Percentiles rank a stretch among this genome's conserved stretches.
These are phyloP conservation scores for Ophiostoma himal-ulmi DNA, from an alignment of 2,329 filamentous ascomycete genomes.

Conservation along the genomic window DNA sequence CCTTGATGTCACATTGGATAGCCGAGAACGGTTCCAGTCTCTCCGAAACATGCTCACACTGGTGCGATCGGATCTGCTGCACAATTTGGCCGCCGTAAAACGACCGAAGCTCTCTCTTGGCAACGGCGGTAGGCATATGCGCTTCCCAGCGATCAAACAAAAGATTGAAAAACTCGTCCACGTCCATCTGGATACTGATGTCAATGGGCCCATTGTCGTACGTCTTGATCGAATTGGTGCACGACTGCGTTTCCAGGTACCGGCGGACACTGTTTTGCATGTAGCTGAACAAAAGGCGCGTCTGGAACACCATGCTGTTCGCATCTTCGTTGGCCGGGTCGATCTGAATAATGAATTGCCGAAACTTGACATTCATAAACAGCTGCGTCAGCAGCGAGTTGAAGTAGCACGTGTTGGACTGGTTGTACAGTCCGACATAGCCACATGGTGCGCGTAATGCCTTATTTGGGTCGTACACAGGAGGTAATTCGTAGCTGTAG, in stretches of 20 bases:
- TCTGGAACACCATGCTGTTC: constrained; percentile 67
- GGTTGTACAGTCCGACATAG: constrained; percentile 83
- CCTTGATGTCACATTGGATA: constrained; percentile 94
- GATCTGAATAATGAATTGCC: constrained; percentile 71
- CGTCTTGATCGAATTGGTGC: constrained; percentile 71
- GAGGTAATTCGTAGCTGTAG: constrained; percentile 57
- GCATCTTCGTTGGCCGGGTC: constrained; percentile 46
- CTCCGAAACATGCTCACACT: constrained; percentile 91
- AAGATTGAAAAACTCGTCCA: constrained; percentile 94
- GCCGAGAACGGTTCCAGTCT: constrained; percentile 85
- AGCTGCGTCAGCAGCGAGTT: constrained; percentile 92
- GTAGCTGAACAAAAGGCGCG: constrained; percentile 73
- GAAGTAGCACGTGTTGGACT: constrained; percentile 94
- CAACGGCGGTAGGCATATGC: constrained; percentile 62
- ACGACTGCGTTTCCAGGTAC: constrained; percentile 63
- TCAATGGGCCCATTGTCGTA: constrained; percentile 81
- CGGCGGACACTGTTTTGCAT: constrained; percentile 79
- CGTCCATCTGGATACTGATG: constrained; percentile 89
- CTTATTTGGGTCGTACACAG: constrained; percentile 58
- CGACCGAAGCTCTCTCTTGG: constrained; percentile 66
- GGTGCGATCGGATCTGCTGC: constrained; percentile 91
- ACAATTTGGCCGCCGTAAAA: constrained; percentile 91
- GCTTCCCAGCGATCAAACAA: constrained; percentile 87
- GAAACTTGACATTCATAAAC: constrained; percentile 90
- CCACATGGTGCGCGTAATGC: constrained; percentile 70